A percentile compares a stretch with the other conserved stretches of the same genome.
Evolutionary conservation across 331 rosid genomes (phyloP).

Genomic region (Quercus tomentella): DNA sequence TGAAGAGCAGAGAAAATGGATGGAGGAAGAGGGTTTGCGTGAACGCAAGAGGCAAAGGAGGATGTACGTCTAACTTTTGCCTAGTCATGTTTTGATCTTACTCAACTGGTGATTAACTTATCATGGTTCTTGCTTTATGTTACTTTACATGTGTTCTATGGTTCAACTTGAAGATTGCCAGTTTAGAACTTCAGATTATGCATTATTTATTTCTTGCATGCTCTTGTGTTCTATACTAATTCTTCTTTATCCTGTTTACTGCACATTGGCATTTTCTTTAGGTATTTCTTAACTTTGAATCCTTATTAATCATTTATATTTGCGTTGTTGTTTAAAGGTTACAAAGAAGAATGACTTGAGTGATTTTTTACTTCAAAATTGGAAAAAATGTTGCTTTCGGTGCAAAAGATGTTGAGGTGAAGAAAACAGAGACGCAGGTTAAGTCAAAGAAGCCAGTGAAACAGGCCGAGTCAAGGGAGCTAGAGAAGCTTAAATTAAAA

Average conservation of each 20-base stretch:
- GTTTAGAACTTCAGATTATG: background rate
- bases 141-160: constrained; percentile 10
- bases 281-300: background rate
- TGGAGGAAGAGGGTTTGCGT: constrained; percentile 75
- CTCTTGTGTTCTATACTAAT: background rate
- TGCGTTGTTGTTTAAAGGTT: constrained; percentile 40
- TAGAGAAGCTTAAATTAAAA: background rate
- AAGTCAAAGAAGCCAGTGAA: constrained; percentile 33
- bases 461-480: constrained; percentile 12
- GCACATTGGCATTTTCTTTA: background rate
- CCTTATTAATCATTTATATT: constrained; percentile 8
- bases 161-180: background rate
- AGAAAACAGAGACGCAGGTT: constrained; percentile 34
- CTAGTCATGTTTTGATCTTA: background rate
- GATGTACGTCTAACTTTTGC: constrained; percentile 51
- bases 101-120: background rate
- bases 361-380: constrained; percentile 77
- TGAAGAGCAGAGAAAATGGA: constrained; percentile 69
- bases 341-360: constrained; percentile 87
- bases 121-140: background rate
- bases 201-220: background rate
- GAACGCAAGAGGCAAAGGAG: constrained; percentile 74
- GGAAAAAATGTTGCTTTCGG: constrained; percentile 82
- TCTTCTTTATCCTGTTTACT: no score
- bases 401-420: constrained; percentile 38